A percentile compares a stretch with the other conserved stretches of the same genome.
Conservation (phyloP, 2,329 filamentous ascomycete species). For the Cadophora luteo-olivacea region DNA sequence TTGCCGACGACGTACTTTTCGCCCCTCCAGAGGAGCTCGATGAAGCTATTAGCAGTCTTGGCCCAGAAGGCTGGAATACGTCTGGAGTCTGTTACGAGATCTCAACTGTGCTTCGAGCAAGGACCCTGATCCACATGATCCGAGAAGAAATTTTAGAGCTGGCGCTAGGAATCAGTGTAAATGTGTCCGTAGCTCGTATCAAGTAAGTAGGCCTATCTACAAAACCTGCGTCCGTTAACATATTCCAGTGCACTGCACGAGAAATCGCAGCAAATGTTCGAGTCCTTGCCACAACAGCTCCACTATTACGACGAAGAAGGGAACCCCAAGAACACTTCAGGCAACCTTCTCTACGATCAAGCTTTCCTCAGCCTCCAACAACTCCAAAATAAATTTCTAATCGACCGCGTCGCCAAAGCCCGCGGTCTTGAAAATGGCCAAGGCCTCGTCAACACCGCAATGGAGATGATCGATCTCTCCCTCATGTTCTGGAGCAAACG, state of each 20-base stretch:
- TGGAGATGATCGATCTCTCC: conserved; percentile 40
- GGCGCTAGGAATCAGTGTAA: conserved; percentile 39
- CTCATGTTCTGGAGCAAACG: conserved; percentile 42
- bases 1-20: conserved; percentile 38
- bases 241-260: too few species aligned
- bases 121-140: conserved; percentile 30
- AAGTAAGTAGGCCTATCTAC: conserved; percentile 30
- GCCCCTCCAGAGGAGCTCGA: conserved; percentile 32
- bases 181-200: conserved; percentile 34
- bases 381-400: conserved; percentile 42
- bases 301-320: conserved; percentile 35
- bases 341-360: conserved; percentile 32
- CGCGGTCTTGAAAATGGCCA: conserved; percentile 35
- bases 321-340: conserved; percentile 32
- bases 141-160: conserved; percentile 43
- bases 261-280: conserved; percentile 32
- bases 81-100: conserved; percentile 30
- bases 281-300: conserved; percentile 33
- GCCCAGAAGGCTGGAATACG: conserved; percentile 40
- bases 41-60: conserved; percentile 30
- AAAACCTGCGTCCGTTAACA: too few species aligned
- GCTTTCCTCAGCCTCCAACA: conserved; percentile 34
- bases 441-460: conserved; percentile 38
- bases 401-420: conserved; percentile 39
- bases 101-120: conserved; percentile 33